Base-by-base conservation (phyloP, 2,329 filamentous ascomycete species). In the Coniochaeta hoffmannii region DNA sequence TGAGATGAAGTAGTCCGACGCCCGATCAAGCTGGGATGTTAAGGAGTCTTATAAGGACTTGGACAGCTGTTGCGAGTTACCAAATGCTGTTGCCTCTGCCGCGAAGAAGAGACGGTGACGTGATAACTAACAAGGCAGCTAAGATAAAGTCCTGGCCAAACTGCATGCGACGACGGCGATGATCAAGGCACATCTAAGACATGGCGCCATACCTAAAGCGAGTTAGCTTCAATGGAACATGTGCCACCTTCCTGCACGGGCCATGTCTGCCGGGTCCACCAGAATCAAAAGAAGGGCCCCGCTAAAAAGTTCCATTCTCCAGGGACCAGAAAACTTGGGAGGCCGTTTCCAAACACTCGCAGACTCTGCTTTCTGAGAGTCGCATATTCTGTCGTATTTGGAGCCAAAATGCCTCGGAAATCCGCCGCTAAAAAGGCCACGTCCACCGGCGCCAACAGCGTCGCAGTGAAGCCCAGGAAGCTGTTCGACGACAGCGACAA, bases 401-500 rank as follows among this genome's bases (percentile, higher is more conserved):
- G 19, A 34, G 28, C 31, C 36, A 57, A 34, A 52, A 58, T 54
- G 56, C 53, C 34, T 53, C 24, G 41, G 26, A 46, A 46, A n/a
- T 46, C 41, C 11, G 41, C 41, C 15, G 41, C 41, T 19, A 46
- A 46, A 28, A 46, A 46, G 41, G 41, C 41, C 26, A 15, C 41
- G 19, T 12, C 26, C 15, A 46, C 41, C 15, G 41, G 41, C 41
- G 41, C 41, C 22, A 46, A 46, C 12, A 19, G 41, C 14, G 24
- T 28, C 12, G 41, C 9, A 15, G 19, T 46, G 22, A 46, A 46
- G 19, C 41, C 41, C 9, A 80, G 78, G 67, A 75, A 76, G 30
- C 70, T 85, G 31, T 76, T 86, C 51, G 81, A 84, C 60, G 81
- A 83, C 58, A 63, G 78, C 55, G 70, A 69, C 41, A 68, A 69